Conservation (phyloP, 2,329 filamentous ascomycete genomes). For the Meredithiella fracta region DNA sequence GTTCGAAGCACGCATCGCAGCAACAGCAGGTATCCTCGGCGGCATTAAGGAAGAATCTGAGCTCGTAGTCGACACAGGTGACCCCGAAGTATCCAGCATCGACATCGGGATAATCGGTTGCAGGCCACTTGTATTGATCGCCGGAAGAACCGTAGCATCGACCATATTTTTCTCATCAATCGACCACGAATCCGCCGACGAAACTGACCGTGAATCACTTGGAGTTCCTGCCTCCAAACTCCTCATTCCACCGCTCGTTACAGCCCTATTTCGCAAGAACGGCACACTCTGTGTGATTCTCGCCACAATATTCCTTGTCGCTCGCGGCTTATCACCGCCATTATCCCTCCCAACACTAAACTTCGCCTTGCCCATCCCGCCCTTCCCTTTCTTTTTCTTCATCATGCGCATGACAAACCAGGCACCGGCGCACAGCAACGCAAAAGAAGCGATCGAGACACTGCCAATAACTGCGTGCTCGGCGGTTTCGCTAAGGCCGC, state of each 20-base stretch:
- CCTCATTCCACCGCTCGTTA: background rate
- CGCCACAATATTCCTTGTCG: background rate
- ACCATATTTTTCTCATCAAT: background rate
- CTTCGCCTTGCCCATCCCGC: background rate
- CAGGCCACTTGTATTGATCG: background rate
- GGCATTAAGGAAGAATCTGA: background rate
- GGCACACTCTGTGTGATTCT: conserved; percentile 7
- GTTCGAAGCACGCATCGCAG: background rate
- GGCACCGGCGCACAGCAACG: conserved; percentile 1
- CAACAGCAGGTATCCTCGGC: background rate
- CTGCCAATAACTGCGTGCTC: conserved; percentile 11
- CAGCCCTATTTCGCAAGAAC: conserved; percentile 2
- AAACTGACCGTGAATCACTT: background rate
- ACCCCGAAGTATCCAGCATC: background rate
- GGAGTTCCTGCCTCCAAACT: conserved; percentile 9
- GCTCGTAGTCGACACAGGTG: background rate
- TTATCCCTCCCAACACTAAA: background rate
- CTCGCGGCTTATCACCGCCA: background rate
- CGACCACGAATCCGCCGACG: background rate
- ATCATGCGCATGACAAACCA: conserved; percentile 12
- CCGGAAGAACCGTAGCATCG: background rate
- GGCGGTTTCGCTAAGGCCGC: conserved; percentile 4
- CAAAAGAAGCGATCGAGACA: conserved; percentile 12
- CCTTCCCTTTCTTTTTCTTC: conserved; percentile 1
- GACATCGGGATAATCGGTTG: background rate